Evolutionary conservation across 305 asterid genomes (phyloP), one percentile per base, ranked within the genome.

Genomic region (Fraxinus greggii): DNA sequence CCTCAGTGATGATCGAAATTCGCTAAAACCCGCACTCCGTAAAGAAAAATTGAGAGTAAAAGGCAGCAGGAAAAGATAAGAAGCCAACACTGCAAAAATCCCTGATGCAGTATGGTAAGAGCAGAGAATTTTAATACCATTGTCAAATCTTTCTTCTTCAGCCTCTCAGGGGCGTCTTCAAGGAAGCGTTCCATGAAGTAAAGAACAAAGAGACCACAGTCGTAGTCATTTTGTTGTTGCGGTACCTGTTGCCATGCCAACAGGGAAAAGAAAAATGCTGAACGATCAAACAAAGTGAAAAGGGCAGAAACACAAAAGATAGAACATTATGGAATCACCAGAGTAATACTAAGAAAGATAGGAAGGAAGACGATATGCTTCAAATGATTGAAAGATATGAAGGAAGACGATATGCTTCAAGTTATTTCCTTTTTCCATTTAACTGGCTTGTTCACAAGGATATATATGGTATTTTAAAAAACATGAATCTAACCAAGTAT

Each of bases 171-270:
- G 77, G 91, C 91, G 38, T 91, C 90, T 12, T 80, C 88, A 67
- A 96, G 87, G 91, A 96, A 96, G 38, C 94, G 92, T 84, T 96
- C 93, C 83, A 93, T 93, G 80, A 91, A 96, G 92, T 82, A 91
- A 65, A 96, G 97, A 88, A 94, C 98, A 72, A 96, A 96, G 40
- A 92, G 84, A 42, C 98, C 99, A 81, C 99, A 94, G 76, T 96
- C 99, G 45, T 90, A 92, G 2, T 89, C 95, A 75, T 96, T 96
- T 78, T 77, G 86, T 80, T 96, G 99, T 79, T 86, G 97, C 4
- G 99, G 99, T 48, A 96, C 98, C 99, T 96, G 90, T 84, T 86
- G 77, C 72, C 69, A 59, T 59, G 26, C 28, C 69, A 21, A 59
- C 75, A 17, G 31, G 54, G 23, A 13, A 1, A 23, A 28, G 15